Evolutionary conservation across 306 rosid species (phyloP).

Genomic region (Senna siamea): DNA sequence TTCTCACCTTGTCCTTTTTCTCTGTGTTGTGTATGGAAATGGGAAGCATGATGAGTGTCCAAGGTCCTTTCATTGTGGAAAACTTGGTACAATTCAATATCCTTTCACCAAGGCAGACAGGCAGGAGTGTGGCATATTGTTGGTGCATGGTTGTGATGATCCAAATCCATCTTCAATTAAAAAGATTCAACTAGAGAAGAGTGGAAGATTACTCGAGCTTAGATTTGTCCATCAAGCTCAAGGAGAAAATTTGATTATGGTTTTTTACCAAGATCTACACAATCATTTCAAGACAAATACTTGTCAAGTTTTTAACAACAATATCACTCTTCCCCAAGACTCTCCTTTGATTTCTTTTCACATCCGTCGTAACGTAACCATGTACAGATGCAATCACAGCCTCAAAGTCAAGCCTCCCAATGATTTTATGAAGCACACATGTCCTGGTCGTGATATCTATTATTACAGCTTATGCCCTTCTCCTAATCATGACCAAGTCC

Average conservation of each 20-base stretch:
- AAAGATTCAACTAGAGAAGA: constrained; percentile 23
- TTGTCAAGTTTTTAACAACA: constrained; percentile 17
- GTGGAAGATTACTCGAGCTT: background rate
- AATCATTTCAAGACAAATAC: background rate
- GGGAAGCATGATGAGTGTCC: constrained; percentile 10
- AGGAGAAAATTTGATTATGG: background rate
- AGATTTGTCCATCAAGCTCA: background rate
- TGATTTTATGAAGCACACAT: background rate
- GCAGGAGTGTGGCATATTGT: constrained; percentile 37
- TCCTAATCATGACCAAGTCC: background rate
- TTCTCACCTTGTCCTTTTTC: constrained; percentile 3
- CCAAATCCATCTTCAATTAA: background rate
- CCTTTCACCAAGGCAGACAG: constrained; percentile 48
- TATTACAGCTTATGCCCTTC: background rate
- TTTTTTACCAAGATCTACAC: constrained; percentile 32
- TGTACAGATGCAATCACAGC: constrained; percentile 41
- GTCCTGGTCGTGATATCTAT: constrained; percentile 21
- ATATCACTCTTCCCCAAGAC: constrained; percentile 11
- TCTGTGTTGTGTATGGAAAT: constrained; percentile 1
- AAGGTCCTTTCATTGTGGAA: constrained; percentile 32
- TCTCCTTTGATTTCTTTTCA: constrained; percentile 27
- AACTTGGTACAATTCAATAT: constrained; percentile 25
- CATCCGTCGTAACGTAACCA: background rate
- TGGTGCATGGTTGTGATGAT: constrained; percentile 19
- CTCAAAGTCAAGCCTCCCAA: background rate